Base-by-base conservation (phyloP, 257 asterid species). In the Ligustrum vulgare region DNA sequence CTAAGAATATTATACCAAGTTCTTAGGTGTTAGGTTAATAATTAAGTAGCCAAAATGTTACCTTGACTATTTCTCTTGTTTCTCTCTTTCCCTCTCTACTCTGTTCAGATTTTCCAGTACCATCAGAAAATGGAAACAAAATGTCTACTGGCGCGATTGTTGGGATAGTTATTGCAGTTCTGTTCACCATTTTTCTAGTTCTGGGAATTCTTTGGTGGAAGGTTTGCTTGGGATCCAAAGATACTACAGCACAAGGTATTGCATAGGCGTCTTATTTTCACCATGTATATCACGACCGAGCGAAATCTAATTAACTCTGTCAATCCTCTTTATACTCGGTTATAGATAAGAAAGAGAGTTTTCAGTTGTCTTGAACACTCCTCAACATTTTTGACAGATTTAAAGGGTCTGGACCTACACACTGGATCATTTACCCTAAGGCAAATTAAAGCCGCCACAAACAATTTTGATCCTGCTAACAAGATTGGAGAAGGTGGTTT, bases 401-500 rank as follows among this genome's bases (percentile, higher is more conserved):
- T 86, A 23, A 84, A 76, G 79, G 89, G 90, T 67, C 72, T 86
- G 6, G 90, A 88, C 73, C 84, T 87, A 60, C 82, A 77, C 51
- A 85, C 88, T 0, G 86, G 89, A 3, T 79, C 85, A 45, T 88
- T 84, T 63, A 77, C 89, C 23, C 75, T 84, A 35, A 76, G 82
- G 63, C 90, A 87, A 75, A 78, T 87, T 16, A 87, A 75, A 81
- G 86, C 86, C 58, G 90, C 90, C 54, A 88, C 92, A 4, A 78
- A 88, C 74, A 88, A 88, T 74, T 88, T 88, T 75, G 90, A 88
- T 75, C 86, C 84, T 11, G 84, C 83, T 63, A 81, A 84, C 77
- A 88, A 88, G 81, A 86, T 88, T 64, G 93, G 93, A 75, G 93
- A 88, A 83, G 93, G 93, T 73, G 93, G 93, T 69, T 88, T 88